phyloP scores from a whole-genome alignment of 495 filamentous ascomycete species.

The Cercophora samala region DNA sequence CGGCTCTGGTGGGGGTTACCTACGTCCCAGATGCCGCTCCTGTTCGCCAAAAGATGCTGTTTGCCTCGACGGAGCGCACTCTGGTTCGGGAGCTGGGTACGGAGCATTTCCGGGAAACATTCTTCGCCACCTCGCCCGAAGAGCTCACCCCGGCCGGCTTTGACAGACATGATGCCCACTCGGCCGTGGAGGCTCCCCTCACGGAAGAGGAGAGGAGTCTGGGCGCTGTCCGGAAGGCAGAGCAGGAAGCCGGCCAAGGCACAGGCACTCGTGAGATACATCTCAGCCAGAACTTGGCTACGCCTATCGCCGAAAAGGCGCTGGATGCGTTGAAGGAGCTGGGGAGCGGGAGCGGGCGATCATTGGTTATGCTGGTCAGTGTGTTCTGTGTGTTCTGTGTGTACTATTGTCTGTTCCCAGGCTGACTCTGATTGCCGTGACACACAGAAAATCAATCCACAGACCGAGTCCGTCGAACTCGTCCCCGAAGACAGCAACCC shows the following conservation, averaged over 20 bases:
- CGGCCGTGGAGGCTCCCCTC: conserved; percentile 67
- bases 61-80: conserved; percentile 82
- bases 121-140: conserved; percentile 71
- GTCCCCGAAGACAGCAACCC: conserved; percentile 53
- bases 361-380: conserved; percentile 78
- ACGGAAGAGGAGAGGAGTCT: conserved; percentile 83
- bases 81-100: conserved; percentile 81
- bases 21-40: conserved; percentile 88
- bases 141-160: conserved; percentile 73
- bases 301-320: conserved; percentile 67
- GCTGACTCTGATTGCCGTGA: neutral
- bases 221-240: conserved; percentile 71
- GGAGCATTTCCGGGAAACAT: conserved; percentile 76
- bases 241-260: conserved; percentile 73
- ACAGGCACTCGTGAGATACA: conserved; percentile 60
- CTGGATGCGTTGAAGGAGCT: conserved; percentile 61
- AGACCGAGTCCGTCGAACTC: conserved; percentile 75
- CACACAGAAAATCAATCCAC: conserved; percentile 65
- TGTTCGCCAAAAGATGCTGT: conserved; percentile 94
- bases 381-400: conserved; percentile 28
- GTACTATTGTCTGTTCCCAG: neutral
- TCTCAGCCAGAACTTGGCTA: conserved; percentile 56
- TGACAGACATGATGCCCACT: conserved; percentile 67
- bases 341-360: conserved; percentile 46
- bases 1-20: conserved; percentile 70